A percentile compares a stretch with the other conserved stretches of the same genome.
phyloP scores from a whole-genome alignment of 1,284 basidiomycete genomes.

The Puccinia triticina region DNA sequence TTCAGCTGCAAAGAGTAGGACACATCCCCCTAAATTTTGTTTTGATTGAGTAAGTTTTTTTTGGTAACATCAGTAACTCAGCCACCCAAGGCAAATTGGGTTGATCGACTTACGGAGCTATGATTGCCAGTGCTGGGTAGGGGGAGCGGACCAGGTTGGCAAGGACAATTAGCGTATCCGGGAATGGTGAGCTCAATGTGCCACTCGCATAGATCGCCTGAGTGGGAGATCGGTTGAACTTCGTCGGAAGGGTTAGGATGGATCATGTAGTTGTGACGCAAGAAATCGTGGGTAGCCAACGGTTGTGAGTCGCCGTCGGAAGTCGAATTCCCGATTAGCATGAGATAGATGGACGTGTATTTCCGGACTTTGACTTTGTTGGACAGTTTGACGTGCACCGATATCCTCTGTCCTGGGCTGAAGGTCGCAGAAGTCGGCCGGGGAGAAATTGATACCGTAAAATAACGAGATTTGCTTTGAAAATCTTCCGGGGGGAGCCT shows the following conservation, averaged over 20 bases:
- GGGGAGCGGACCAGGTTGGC: slow-evolving; percentile 40
- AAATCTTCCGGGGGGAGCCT: slow-evolving; percentile 33
- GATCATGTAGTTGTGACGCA: slow-evolving; percentile 23
- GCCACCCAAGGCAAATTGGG: background rate
- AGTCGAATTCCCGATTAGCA: slow-evolving; percentile 4
- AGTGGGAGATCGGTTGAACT: slow-evolving; percentile 1
- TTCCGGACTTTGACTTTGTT: slow-evolving; percentile 29
- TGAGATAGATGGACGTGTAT: slow-evolving; percentile 25
- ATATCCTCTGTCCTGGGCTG: slow-evolving; percentile 34
- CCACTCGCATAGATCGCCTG: slow-evolving; percentile 30
- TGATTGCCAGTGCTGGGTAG: slow-evolving; percentile 20
- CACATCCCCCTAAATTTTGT: slow-evolving; percentile 10
- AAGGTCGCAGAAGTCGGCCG: slow-evolving; percentile 28
- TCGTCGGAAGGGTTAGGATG: slow-evolving; percentile 4
- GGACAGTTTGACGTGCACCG: background rate
- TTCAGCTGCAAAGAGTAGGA: slow-evolving; percentile 29
- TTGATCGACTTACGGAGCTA: slow-evolving; percentile 12
- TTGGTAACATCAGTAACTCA: background rate
- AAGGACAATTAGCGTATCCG: slow-evolving; percentile 32
- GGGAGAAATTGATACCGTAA: slow-evolving; percentile 24
- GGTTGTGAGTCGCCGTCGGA: slow-evolving; percentile 6
- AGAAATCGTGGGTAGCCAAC: slow-evolving; percentile 31
- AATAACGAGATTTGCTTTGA: slow-evolving; percentile 38
- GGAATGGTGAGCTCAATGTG: slow-evolving; percentile 29
- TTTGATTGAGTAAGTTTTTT: background rate